Evolutionary conservation across 495 filamentous ascomycete species (phyloP).

Genomic region (Rostrohypoxylon terebratum): DNA sequence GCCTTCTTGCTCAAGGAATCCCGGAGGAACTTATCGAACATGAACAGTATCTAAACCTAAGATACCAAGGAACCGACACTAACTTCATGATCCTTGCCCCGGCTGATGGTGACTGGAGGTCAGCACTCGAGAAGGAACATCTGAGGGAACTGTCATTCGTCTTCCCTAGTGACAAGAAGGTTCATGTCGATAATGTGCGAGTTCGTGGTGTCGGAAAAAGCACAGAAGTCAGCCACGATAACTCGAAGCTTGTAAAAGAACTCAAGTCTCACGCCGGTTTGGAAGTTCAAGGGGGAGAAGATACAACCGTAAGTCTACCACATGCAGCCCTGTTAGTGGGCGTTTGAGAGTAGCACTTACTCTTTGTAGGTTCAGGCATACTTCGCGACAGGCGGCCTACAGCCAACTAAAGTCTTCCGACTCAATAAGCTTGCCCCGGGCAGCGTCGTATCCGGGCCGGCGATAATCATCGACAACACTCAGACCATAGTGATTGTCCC

Average conservation of each 20-base stretch:
- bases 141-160: constrained; percentile 79
- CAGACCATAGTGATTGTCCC: constrained; percentile 87
- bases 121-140: constrained; percentile 74
- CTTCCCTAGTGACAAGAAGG: constrained; percentile 40
- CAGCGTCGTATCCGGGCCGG: constrained; percentile 76
- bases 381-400: constrained; percentile 72
- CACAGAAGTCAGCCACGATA: constrained; percentile 53
- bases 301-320: constrained; percentile 74
- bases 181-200: constrained; percentile 87
- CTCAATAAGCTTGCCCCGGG: constrained; percentile 75
- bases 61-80: constrained; percentile 89
- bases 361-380: constrained; percentile 61
- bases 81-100: constrained; percentile 82
- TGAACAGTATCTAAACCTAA: constrained; percentile 89
- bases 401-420: constrained; percentile 77
- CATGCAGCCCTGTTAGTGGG: constrained; percentile 26
- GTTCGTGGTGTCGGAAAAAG: constrained; percentile 90
- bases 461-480: constrained; percentile 84
- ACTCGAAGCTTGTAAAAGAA: constrained; percentile 67
- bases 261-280: constrained; percentile 61
- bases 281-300: constrained; percentile 65
- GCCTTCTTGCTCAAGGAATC: constrained; percentile 78
- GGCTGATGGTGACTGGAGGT: constrained; percentile 72
- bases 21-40: constrained; percentile 68
- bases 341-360: constrained; percentile 53